Evolutionary conservation across 306 rosid genomes (phyloP).

Genomic region (Gastrolobium villosum): DNA sequence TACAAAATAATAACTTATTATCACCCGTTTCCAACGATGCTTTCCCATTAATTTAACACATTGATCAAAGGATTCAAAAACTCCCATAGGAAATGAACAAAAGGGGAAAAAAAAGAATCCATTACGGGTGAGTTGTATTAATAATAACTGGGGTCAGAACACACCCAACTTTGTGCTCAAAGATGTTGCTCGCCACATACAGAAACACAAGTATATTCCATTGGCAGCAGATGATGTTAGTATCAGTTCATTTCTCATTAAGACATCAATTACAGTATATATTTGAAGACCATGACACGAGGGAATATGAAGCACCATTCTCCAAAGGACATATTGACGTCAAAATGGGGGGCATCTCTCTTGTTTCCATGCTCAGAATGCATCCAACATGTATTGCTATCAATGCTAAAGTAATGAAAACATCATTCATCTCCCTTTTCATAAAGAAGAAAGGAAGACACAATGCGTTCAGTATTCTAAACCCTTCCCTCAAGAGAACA

Average conservation of each 20-base stretch:
- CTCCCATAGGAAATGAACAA: neutral
- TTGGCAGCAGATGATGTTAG: constrained; percentile 36
- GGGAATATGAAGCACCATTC: constrained; percentile 50
- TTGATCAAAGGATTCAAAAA: neutral
- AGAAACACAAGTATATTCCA: constrained; percentile 28
- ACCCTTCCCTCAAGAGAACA: constrained; percentile 64
- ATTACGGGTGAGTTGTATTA: neutral
- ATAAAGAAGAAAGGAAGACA: constrained; percentile 81
- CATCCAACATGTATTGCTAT: constrained; percentile 70
- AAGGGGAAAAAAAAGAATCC: neutral
- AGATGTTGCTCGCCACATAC: constrained; percentile 28
- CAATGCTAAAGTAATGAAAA: constrained; percentile 65
- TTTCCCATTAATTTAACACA: neutral
- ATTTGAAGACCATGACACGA: constrained; percentile 39
- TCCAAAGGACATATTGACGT: constrained; percentile 38
- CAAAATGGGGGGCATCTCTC: constrained; percentile 46
- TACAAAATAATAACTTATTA: neutral
- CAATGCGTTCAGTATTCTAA: constrained; percentile 75
- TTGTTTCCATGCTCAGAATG: constrained; percentile 55
- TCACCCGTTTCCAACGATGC: neutral
- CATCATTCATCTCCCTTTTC: constrained; percentile 74
- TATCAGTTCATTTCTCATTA: constrained; percentile 32
- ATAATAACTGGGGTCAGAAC: neutral
- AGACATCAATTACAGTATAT: constrained; percentile 41
- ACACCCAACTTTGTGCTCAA: constrained; percentile 34